Base-by-base conservation (phyloP, 768 basidiomycete species). In the Mycena metata region DNA sequence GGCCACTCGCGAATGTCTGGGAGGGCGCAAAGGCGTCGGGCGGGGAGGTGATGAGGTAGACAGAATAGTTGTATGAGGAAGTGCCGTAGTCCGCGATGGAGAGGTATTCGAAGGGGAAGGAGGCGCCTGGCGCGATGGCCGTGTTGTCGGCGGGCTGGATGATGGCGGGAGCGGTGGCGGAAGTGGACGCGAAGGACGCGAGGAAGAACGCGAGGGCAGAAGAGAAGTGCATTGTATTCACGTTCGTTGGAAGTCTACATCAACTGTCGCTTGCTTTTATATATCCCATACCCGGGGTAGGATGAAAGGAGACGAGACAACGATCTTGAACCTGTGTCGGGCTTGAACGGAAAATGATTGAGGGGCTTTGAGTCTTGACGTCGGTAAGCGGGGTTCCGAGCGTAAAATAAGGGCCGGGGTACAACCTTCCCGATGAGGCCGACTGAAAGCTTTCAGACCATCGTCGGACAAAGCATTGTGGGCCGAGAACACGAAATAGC, bases 81-180 rank as follows among this genome's bases (percentile, higher is more conserved):
- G 76, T 69, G 46, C 81, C 81, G 67, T 84, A 85, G 66, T 85
- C 84, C 6, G 79, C 82, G 47, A 76, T 79, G n/a, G 76, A 74
- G 36, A 64, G 54, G 71, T 85, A 85, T 23, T 66, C 19, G 73
- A 85, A 86, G 61, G 80, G 69, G 75, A 86, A 86, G 1, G 71
- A 49, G 42, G 69, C 69, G 21, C 82, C 83, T 10, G 85, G 84
- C 16, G 76, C 70, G 60, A 86, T 81, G 23, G 69, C 65, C 4
- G 81, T 76, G 12, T 81, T 82, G 17, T 69, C 67, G 13, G 62
- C 62, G 26, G 78, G 78, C 9, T 64, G 59, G 36, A 74, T 17
- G 47, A 77, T 78, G 47, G 50, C 56, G 13, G 64, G 64, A 8
- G 49, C 51, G 1, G 30, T 5, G 23, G 64, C 59, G 24, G 51